These are phyloP conservation scores for Gnomoniopsis sp. DNA, from an alignment of 2,329 filamentous ascomycete species.

Conservation along the genomic window DNA sequence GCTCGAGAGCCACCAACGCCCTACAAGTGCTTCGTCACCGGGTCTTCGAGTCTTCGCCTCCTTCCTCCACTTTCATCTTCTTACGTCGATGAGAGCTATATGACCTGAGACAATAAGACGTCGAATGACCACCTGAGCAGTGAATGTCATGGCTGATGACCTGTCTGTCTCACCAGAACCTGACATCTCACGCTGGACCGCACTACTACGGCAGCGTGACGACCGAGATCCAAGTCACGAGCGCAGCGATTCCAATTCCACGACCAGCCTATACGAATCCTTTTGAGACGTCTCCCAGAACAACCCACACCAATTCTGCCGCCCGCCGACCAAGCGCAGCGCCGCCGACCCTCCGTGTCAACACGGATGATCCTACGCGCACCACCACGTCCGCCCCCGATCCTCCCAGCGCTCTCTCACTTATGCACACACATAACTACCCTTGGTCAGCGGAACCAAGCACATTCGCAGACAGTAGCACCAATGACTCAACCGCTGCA, in stretches of 20 bases:
- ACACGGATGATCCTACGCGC: slow-evolving; percentile 14
- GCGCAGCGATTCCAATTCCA: slow-evolving; percentile 13
- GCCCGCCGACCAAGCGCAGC: not conserved
- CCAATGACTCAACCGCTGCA: not conserved
- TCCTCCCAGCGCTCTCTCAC: slow-evolving; percentile 4
- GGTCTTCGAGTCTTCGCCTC: not conserved
- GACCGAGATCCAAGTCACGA: slow-evolving; percentile 47
- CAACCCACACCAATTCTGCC: slow-evolving; percentile 19
- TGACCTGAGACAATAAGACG: not conserved
- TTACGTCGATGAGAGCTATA: not conserved
- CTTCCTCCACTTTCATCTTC: too few species aligned
- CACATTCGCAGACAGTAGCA: not conserved
- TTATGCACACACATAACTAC: slow-evolving; percentile 14
- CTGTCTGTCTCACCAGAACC: slow-evolving; percentile 12
- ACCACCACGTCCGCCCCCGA: slow-evolving; percentile 7
- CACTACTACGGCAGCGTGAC: slow-evolving; percentile 49
- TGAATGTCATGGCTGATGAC: slow-evolving; percentile 4
- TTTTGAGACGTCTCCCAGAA: slow-evolving; percentile 21
- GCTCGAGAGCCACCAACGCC: not conserved
- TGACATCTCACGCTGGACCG: slow-evolving; percentile 17
- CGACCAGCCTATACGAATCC: slow-evolving; percentile 16
- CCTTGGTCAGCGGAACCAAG: slow-evolving; percentile 15
- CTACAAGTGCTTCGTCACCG: not conserved
- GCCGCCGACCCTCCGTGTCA: not conserved
- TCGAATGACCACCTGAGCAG: not conserved